phyloP scores from a whole-genome alignment of 2,329 filamentous ascomycete species.

The Aureobasidium sp. region DNA sequence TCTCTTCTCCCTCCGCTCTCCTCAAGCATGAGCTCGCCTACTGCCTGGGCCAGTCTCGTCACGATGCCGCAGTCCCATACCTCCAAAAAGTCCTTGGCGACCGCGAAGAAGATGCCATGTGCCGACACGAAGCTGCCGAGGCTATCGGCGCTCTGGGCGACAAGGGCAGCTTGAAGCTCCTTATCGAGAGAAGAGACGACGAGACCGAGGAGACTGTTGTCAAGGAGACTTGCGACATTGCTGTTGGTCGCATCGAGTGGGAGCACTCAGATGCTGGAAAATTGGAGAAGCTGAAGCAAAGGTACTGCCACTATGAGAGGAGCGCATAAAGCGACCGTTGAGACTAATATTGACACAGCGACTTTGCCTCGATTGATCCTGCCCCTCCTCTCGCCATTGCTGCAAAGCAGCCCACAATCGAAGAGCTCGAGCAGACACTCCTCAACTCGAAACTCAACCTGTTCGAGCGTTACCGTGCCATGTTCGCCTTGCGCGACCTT shows the following conservation, averaged over 20 bases:
- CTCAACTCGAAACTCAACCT: slow-evolving; percentile 72
- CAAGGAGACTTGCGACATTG: slow-evolving; percentile 94
- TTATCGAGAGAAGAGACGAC: slow-evolving; percentile 67
- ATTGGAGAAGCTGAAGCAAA: slow-evolving; percentile 69
- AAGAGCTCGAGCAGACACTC: slow-evolving; percentile 65
- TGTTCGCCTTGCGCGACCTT: slow-evolving; percentile 94
- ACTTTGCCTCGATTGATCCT: slow-evolving; percentile 92
- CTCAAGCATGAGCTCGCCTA: slow-evolving; percentile 97
- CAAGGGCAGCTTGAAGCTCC: slow-evolving; percentile 60
- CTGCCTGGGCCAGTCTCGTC: slow-evolving; percentile 85
- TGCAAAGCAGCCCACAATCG: slow-evolving; percentile 53
- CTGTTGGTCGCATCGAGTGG: slow-evolving; percentile 90
- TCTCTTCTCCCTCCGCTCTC: slow-evolving; percentile 75
- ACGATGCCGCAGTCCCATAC: slow-evolving; percentile 62
- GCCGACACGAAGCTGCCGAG: slow-evolving; percentile 91
- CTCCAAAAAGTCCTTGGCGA: slow-evolving; percentile 68
- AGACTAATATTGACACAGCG: slow-evolving; percentile 45
- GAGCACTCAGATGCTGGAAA: slow-evolving; percentile 66
- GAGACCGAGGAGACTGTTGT: slow-evolving; percentile 69
- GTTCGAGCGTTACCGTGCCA: slow-evolving; percentile 90
- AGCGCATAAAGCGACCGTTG: background rate
- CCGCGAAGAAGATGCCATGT: slow-evolving; percentile 83
- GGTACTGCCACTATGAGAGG: slow-evolving; percentile 42
- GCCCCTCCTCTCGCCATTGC: slow-evolving; percentile 76
- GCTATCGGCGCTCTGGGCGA: slow-evolving; percentile 83